Conservation (phyloP, 2,329 filamentous ascomycete genomes). For the Cyphellophora attinorum region DNA sequence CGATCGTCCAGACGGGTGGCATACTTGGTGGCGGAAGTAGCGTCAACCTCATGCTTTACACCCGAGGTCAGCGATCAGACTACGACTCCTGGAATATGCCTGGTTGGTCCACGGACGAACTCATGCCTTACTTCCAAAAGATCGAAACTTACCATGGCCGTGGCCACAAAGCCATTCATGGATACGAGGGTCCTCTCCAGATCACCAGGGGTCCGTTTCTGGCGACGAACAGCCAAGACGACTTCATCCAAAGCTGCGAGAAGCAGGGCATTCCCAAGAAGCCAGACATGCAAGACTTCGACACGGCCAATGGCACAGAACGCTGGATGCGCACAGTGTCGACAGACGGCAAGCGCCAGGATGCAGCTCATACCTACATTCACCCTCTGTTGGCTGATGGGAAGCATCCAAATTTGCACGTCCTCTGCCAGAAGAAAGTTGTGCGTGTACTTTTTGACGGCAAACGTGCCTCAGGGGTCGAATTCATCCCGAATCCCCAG, state of each 20-base stretch:
- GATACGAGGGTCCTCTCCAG: conserved; percentile 4
- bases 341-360: conserved; percentile 44
- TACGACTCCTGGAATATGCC: conserved; percentile 42
- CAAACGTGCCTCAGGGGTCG: conserved; percentile 45
- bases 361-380: conserved; percentile 24
- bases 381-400: conserved; percentile 8
- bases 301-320: conserved; percentile 26
- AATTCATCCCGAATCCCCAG: conserved; percentile 37
- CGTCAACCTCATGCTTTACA: conserved; percentile 49
- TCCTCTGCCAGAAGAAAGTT: conserved; percentile 49
- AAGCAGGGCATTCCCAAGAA: conserved; percentile 42
- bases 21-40: conserved; percentile 55
- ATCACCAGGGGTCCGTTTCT: conserved; percentile 37
- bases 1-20: conserved; percentile 33
- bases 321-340: conserved; percentile 40
- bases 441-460: conserved; percentile 45
- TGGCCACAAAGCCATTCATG: conserved; percentile 2
- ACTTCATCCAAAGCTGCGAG: conserved; percentile 40
- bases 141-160: conserved; percentile 4
- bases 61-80: conserved; percentile 27
- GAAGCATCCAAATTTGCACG: conserved; percentile 48
- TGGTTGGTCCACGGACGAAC: conserved; percentile 43
- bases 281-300: conserved; percentile 44
- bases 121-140: conserved; percentile 21
- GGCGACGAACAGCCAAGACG: conserved; percentile 29